phyloP scores from a whole-genome alignment of 441 rosid genomes.

The Brassica balearica region DNA sequence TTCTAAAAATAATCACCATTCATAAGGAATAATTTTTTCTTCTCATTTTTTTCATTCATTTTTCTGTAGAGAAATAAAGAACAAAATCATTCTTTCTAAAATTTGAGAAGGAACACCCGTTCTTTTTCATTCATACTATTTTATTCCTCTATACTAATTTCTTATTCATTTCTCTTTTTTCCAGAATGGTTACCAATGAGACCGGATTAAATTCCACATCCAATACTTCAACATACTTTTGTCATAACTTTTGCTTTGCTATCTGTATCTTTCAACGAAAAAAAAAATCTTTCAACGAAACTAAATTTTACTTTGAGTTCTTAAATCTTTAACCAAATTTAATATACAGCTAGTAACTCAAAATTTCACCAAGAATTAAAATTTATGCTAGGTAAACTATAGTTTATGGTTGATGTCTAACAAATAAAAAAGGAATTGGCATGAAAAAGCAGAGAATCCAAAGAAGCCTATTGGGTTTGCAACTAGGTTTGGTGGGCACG shows the following conservation, averaged over 20 bases:
- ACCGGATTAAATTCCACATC: neutral
- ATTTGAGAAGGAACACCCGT: too few relatives aligned
- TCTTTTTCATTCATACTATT: too few relatives aligned
- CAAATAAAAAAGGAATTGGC: neutral
- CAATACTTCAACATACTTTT: neutral
- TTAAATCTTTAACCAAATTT: neutral
- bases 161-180: too few relatives aligned
- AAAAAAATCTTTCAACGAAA: neutral
- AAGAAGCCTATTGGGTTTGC: constrained; percentile 30
- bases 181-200: too few relatives aligned
- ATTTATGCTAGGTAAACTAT: neutral
- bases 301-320: neutral
- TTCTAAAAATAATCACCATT: too few relatives aligned
- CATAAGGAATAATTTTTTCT: too few relatives aligned
- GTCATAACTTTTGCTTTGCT: neutral
- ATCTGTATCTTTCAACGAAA: neutral
- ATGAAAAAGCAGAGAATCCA: constrained; percentile 24
- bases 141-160: too few relatives aligned
- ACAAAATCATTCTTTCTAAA: too few relatives aligned
- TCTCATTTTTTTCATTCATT: too few relatives aligned
- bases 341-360: neutral
- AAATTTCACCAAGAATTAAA: neutral
- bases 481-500: constrained; percentile 41
- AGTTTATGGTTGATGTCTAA: constrained; percentile 14
- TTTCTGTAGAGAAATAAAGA: too few relatives aligned